A percentile compares a stretch with the other conserved stretches of the same genome.
Conservation (phyloP, 2,329 filamentous ascomycete species). For the Eurotiales sp. region DNA sequence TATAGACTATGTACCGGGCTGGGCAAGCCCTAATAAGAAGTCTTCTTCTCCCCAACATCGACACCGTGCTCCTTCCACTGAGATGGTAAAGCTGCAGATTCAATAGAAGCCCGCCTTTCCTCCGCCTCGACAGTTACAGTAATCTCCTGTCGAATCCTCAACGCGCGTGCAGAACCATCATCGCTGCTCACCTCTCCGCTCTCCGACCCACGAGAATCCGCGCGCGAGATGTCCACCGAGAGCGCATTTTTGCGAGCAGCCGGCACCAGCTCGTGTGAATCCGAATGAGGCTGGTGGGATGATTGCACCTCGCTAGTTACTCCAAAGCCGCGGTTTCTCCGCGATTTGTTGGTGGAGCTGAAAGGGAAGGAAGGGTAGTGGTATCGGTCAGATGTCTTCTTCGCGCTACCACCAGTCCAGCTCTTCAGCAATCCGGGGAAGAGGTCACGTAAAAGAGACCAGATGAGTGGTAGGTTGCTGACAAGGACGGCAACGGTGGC, state of each 20-base stretch:
- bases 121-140: conserved; percentile 29
- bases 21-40: too few species aligned
- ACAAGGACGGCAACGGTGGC: conserved; percentile 45
- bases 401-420: conserved; percentile 36
- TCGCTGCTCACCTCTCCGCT: conserved; percentile 27
- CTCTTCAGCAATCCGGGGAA: conserved; percentile 40
- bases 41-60: too few species aligned
- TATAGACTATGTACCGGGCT: too few species aligned
- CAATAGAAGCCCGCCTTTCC: background rate
- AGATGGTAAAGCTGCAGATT: background rate
- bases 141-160: conserved; percentile 38
- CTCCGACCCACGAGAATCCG: conserved; percentile 21
- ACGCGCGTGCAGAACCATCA: conserved; percentile 33
- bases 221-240: conserved; percentile 24
- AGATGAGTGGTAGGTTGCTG: conserved; percentile 50
- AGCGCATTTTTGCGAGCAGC: conserved; percentile 27
- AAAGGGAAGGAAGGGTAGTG: conserved; percentile 10
- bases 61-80: too few species aligned
- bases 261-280: conserved; percentile 27
- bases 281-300: conserved; percentile 20
- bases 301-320: conserved; percentile 26
- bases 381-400: conserved; percentile 30
- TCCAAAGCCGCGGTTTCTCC: conserved; percentile 20
- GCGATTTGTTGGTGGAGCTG: conserved; percentile 25
- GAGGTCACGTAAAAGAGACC: conserved; percentile 49